Evolutionary conservation across 129 eudicot genomes (phyloP).

Genomic region (Calendula officinalis): DNA sequence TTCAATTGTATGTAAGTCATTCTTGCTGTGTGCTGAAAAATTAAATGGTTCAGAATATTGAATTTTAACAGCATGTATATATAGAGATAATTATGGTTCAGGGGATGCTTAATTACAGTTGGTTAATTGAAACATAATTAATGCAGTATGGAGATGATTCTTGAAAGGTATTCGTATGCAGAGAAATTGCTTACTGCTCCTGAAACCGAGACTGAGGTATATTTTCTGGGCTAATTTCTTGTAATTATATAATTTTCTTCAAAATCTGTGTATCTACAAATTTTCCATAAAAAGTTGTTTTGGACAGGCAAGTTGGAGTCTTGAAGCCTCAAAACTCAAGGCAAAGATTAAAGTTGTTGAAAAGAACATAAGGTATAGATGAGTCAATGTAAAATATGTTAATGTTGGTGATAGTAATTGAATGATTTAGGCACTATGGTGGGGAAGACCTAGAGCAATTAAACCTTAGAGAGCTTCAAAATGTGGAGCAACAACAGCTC

Average conservation of each 20-base stretch:
- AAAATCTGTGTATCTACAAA: neutral
- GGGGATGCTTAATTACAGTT: neutral
- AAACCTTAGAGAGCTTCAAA: slow-evolving; percentile 66
- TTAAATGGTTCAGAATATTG: too few species aligned
- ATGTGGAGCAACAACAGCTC: slow-evolving; percentile 78
- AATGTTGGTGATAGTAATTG: neutral
- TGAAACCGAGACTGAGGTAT: slow-evolving; percentile 43
- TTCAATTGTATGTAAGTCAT: too few species aligned
- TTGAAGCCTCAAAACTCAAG: slow-evolving; percentile 56
- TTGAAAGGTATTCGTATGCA: slow-evolving; percentile 61
- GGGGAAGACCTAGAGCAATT: slow-evolving; percentile 70
- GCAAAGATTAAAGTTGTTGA: slow-evolving; percentile 68
- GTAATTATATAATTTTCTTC: neutral
- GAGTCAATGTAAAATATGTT: neutral
- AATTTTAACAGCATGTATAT: too few species aligned
- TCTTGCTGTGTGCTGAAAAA: too few species aligned
- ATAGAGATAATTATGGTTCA: neutral
- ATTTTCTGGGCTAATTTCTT: neutral
- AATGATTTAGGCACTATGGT: slow-evolving; percentile 51
- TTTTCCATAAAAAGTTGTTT: neutral
- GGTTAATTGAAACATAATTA: neutral
- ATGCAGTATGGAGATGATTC: slow-evolving; percentile 66
- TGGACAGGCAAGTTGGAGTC: slow-evolving; percentile 51
- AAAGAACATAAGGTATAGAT: slow-evolving; percentile 60
- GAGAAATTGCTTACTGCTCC: slow-evolving; percentile 50